A percentile compares a stretch with the other conserved stretches of the same genome.
phyloP scores from a whole-genome alignment of 116 monocot species.

The Papilionanthe hybrid region DNA sequence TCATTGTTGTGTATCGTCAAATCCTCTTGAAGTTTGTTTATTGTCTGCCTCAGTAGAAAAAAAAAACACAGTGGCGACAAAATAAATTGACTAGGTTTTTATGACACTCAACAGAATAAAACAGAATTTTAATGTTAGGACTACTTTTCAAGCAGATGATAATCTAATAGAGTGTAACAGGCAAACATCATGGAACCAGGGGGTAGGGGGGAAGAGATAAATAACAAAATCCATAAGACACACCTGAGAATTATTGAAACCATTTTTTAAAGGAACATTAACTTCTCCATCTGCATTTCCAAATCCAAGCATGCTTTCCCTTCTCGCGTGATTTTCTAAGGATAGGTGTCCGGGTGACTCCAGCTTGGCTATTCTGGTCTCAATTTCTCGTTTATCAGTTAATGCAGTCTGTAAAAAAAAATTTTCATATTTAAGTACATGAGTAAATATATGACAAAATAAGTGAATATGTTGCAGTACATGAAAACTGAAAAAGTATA shows the following conservation, averaged over 20 bases:
- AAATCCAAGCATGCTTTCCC: slow-evolving; percentile 11
- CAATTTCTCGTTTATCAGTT: slow-evolving; percentile 49
- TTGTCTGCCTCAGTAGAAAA: slow-evolving; percentile 21
- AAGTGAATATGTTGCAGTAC: neutral
- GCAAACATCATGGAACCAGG: neutral
- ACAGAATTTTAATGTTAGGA: neutral
- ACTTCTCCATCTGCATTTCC: slow-evolving; percentile 10
- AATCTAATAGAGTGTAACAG: neutral
- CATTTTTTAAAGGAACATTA: slow-evolving; percentile 24
- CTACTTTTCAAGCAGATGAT: neutral
- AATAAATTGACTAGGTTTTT: neutral
- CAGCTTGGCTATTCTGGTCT: slow-evolving; percentile 38
- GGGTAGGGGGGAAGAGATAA: neutral
- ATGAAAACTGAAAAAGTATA: neutral
- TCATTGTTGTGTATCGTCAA: slow-evolving; percentile 43
- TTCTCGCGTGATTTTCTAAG: slow-evolving; percentile 6
- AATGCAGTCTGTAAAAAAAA: slow-evolving; percentile 38
- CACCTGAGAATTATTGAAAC: slow-evolving; percentile 30
- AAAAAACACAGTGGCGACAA: neutral
- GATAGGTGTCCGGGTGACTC: slow-evolving; percentile 19
- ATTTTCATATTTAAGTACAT: neutral
- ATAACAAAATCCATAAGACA: neutral
- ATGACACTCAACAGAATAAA: neutral
- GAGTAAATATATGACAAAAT: neutral
- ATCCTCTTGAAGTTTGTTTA: slow-evolving; percentile 57